phyloP scores from a whole-genome alignment of 345 rosid genomes.

The Hibiscus syriacus region DNA sequence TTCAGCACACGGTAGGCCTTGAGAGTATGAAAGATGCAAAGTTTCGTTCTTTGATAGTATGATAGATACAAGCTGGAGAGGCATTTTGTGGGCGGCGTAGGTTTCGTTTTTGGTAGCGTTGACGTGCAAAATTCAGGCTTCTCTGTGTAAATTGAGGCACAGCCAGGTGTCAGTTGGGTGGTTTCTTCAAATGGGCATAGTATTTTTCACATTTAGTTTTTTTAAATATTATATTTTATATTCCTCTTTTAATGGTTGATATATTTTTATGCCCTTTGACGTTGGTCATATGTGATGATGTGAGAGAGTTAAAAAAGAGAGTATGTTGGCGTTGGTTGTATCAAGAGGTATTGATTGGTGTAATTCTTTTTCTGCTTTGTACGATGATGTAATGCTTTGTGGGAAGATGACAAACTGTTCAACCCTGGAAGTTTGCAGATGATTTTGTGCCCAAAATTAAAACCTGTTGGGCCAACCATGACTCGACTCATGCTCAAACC shows the following conservation, averaged over 20 bases:
- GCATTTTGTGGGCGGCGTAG: constrained; percentile 25
- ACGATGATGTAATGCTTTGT: constrained; percentile 38
- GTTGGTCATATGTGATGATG: constrained; percentile 24
- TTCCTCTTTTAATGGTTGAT: constrained; percentile 27
- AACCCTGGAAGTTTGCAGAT: too few species aligned
- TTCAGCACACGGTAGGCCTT: constrained; percentile 22
- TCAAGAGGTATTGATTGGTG: constrained; percentile 41
- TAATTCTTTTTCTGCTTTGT: constrained; percentile 25
- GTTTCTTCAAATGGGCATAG: constrained; percentile 24
- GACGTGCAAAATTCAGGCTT: constrained; percentile 17
- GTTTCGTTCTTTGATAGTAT: constrained; percentile 30
- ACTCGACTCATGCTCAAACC: too few species aligned
- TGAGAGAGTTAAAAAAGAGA: constrained; percentile 8
- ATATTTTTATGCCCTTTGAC: constrained; percentile 14
- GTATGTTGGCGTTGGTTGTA: constrained; percentile 36
- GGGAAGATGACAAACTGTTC: constrained; percentile 24
- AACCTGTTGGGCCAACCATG: too few species aligned
- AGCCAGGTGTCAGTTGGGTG: constrained; percentile 21
- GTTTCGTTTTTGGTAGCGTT: constrained; percentile 17
- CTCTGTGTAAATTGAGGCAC: constrained; percentile 38
- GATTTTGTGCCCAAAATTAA: too few species aligned
- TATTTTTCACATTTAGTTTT: constrained; percentile 32
- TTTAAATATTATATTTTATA: constrained; percentile 5
- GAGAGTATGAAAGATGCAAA: constrained; percentile 22
- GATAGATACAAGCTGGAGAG: constrained; percentile 21